Evolutionary conservation across 768 basidiomycete genomes (phyloP).

Genomic region (Suillus subluteus): DNA sequence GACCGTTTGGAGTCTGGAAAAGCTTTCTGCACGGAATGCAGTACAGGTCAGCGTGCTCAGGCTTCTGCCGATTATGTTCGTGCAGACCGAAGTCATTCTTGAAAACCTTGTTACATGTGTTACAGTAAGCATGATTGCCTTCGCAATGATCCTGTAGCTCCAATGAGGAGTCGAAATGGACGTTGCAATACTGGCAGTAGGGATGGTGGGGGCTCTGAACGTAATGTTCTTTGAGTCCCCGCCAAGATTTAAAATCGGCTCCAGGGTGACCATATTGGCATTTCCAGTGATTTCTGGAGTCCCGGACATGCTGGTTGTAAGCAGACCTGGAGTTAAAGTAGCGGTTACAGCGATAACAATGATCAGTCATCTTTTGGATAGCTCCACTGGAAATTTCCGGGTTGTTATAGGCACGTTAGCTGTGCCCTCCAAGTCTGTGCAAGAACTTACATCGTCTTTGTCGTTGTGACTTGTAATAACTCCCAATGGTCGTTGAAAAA

Average conservation of each 20-base stretch:
- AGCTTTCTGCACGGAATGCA: conserved; percentile 47
- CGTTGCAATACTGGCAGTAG: conserved; percentile 57
- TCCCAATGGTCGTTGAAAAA: no score
- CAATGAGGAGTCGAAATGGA: conserved; percentile 40
- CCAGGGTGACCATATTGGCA: conserved; percentile 45
- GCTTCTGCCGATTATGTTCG: conserved; percentile 50
- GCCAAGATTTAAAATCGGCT: conserved; percentile 44
- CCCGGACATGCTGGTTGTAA: conserved; percentile 37
- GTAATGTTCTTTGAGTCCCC: conserved; percentile 52
- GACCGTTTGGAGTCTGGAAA: conserved; percentile 39
- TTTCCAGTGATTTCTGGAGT: conserved; percentile 44
- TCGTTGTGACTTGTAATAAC: neutral
- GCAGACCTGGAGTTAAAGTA: conserved; percentile 33
- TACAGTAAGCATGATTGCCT: conserved; percentile 46
- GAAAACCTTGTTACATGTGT: conserved; percentile 46
- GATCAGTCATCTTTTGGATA: no score
- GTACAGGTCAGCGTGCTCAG: conserved; percentile 41
- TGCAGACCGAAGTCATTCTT: conserved; percentile 39
- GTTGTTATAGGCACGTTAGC: neutral
- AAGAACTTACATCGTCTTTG: neutral
- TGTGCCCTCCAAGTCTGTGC: neutral
- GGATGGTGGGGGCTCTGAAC: conserved; percentile 49
- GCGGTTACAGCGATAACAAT: conserved; percentile 11
- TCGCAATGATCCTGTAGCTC: conserved; percentile 46
- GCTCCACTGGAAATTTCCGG: neutral